phyloP scores from a whole-genome alignment of 495 filamentous ascomycete species.

The Penicillium roqueforti region DNA sequence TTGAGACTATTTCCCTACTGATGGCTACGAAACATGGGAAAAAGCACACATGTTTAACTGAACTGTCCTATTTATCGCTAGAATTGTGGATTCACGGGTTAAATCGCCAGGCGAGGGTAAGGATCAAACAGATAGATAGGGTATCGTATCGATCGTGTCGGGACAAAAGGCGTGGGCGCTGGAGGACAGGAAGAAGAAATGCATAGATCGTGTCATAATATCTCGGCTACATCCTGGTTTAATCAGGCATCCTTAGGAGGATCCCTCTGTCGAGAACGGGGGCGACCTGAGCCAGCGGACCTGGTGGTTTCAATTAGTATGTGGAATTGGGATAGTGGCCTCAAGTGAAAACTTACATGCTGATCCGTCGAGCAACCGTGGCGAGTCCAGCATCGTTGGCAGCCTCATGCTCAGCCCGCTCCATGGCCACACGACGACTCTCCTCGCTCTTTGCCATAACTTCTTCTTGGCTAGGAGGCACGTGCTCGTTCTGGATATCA shows the following conservation, averaged over 20 bases:
- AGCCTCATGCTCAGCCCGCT: slow-evolving; percentile 77
- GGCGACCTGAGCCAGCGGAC: slow-evolving; percentile 37
- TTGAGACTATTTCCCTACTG: not conserved
- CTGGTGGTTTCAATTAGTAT: slow-evolving; percentile 21
- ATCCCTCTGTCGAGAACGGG: slow-evolving; percentile 32
- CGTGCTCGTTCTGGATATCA: slow-evolving; percentile 90
- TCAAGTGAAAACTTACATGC: slow-evolving; percentile 73
- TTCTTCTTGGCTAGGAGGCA: slow-evolving; percentile 91
- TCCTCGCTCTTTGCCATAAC: slow-evolving; percentile 74
- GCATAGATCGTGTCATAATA: slow-evolving; percentile 31
- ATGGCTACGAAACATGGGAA: not conserved
- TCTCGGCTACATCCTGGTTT: slow-evolving; percentile 16
- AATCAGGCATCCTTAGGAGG: slow-evolving; percentile 26
- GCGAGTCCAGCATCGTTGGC: slow-evolving; percentile 86
- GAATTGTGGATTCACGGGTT: slow-evolving; percentile 13
- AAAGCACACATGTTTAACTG: slow-evolving; percentile 10
- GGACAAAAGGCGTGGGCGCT: slow-evolving; percentile 27
- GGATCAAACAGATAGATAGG: slow-evolving; percentile 27
- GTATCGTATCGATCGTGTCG: slow-evolving; percentile 32
- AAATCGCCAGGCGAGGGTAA: slow-evolving; percentile 14
- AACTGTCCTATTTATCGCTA: slow-evolving; percentile 17
- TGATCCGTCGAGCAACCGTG: slow-evolving; percentile 80
- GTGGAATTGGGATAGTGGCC: slow-evolving; percentile 2
- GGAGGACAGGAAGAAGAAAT: slow-evolving; percentile 25
- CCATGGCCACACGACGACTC: slow-evolving; percentile 74